These are phyloP conservation scores for Eimeria maxima DNA, from an alignment of 169 alveolate genomes.

Conservation along the genomic window DNA sequence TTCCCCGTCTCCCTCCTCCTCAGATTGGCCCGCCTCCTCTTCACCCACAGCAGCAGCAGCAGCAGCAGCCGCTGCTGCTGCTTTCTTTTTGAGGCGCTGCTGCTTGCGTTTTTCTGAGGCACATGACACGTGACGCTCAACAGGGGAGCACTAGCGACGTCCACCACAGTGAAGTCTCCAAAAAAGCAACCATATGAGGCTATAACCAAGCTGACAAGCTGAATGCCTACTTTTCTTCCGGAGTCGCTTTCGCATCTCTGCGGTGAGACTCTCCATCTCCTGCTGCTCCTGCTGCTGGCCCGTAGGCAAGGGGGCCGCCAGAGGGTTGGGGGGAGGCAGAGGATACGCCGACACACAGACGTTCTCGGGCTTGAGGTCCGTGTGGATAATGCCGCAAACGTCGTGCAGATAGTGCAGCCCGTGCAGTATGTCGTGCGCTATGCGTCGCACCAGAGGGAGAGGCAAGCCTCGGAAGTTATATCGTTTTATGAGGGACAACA, in stretches of 20 bases:
- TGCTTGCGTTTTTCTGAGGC: conserved; percentile 65
- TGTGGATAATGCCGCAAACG: conserved; percentile 97
- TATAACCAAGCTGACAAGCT: neutral
- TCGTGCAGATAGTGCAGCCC: conserved; percentile 98
- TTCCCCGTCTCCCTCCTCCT: conserved; percentile 82
- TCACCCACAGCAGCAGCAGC: conserved; percentile 78
- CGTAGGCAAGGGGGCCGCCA: conserved; percentile 3
- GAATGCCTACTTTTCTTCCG: conserved; percentile 49
- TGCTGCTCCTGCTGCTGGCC: conserved; percentile 76
- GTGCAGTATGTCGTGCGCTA: conserved; percentile 97
- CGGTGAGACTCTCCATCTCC: conserved; percentile 70
- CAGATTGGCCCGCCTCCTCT: conserved; percentile 84
- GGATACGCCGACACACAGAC: conserved; percentile 89
- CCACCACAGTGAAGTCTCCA: neutral
- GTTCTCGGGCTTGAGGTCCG: conserved; percentile 99
- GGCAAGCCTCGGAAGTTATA: conserved; percentile 98
- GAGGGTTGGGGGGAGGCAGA: conserved; percentile 85
- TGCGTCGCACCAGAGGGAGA: conserved; percentile 95
- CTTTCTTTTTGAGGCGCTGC: conserved; percentile 73
- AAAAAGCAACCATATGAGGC: neutral
- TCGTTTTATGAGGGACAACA: conserved; percentile 97
- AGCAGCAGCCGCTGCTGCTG: conserved; percentile 68
- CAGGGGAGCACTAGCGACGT: neutral
- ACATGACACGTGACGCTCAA: neutral
- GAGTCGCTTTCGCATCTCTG: conserved; percentile 50